Evolutionary conservation across 1,284 basidiomycete genomes (phyloP), one percentile per base, ranked within the genome.

Genomic region (Volvariella volvacea): DNA sequence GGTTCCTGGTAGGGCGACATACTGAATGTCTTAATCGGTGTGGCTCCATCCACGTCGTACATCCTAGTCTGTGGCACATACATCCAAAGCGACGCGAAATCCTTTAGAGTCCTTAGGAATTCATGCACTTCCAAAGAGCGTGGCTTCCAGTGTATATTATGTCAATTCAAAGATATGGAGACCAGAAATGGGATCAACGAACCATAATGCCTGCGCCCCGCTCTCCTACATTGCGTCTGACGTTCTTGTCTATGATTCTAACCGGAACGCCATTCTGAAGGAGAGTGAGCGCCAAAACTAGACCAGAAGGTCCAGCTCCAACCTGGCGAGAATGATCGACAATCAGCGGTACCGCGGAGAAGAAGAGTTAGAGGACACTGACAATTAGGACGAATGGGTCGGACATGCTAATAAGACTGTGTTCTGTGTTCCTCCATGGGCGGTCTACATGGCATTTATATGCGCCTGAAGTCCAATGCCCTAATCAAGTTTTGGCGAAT

Each of bases 281-380:
- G 2, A 64, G 54, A 17, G 56, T 43, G 8, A 63, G 50, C 1
- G 61, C 61, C 16, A 56, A 48, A 14, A 60, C 52, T 4, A 61
- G 55, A 22, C 64, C 65, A 4, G 64, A 54, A 22, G 60, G 60
- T 7, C 63, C 65, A 22, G 54, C 64, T 37, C 64, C 34, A 15
- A 15, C 34, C 34, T 36, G n/a, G n/a, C 30, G 30, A 31, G 30
- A n/a, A 9, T n/a, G n/a, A n/a, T 31, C 9, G 30, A 31, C 30
- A n/a, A n/a, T n/a, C n/a, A n/a, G n/a, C n/a, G n/a, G n/a, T n/a
- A n/a, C n/a, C n/a, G 30, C 9, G 9, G 30, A 9, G 30, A 31
- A 9, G 30, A n/a, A 9, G 9, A 31, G n/a, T n/a, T 9, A 31
- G 30, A 31, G 30, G 30, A n/a, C 9, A n/a, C 30, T 31, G 30